Conservation (phyloP, 2,329 filamentous ascomycete species). For the Clonostachys byssicola region DNA sequence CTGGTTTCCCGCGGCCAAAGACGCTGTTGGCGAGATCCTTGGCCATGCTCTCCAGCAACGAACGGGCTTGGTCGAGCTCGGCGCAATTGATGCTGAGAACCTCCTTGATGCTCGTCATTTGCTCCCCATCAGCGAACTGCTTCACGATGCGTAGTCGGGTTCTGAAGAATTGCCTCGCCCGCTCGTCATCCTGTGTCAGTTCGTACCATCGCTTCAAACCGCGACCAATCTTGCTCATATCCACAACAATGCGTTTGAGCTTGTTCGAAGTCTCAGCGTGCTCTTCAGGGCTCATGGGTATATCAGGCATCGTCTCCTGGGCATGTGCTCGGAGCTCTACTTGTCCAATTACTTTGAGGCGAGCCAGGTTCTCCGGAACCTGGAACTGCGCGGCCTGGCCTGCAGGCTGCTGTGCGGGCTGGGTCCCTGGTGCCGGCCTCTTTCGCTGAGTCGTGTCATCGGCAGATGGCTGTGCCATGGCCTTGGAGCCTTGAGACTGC, state of each 20-base stretch:
- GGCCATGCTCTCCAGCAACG: slow-evolving; percentile 46
- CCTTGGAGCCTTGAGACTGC: no score
- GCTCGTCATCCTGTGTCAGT: slow-evolving; percentile 40
- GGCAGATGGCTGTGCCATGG: no score
- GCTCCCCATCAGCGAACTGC: slow-evolving; percentile 48
- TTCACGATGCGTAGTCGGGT: slow-evolving; percentile 44
- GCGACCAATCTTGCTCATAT: slow-evolving; percentile 39
- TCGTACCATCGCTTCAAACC: slow-evolving; percentile 42
- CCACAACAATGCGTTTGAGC: slow-evolving; percentile 30
- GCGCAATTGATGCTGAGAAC: slow-evolving; percentile 44
- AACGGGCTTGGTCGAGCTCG: slow-evolving; percentile 45
- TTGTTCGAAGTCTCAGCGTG: slow-evolving; percentile 37
- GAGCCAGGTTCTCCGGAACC: slow-evolving; percentile 15
- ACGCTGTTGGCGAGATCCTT: slow-evolving; percentile 36
- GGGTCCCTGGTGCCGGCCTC: slow-evolving; percentile 1
- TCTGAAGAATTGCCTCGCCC: slow-evolving; percentile 48
- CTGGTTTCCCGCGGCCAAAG: slow-evolving; percentile 14
- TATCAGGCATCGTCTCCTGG: slow-evolving; percentile 36
- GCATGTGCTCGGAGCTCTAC: slow-evolving; percentile 33
- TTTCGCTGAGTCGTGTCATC: no score
- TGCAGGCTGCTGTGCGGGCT: slow-evolving; percentile 5
- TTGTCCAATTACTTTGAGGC: slow-evolving; percentile 25
- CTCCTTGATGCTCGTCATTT: slow-evolving; percentile 37
- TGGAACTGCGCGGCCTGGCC: slow-evolving; percentile 8
- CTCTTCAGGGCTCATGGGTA: slow-evolving; percentile 40